phyloP scores from a whole-genome alignment of 1,139 yeast genomes.

The Sugiyamaella novakii region DNA sequence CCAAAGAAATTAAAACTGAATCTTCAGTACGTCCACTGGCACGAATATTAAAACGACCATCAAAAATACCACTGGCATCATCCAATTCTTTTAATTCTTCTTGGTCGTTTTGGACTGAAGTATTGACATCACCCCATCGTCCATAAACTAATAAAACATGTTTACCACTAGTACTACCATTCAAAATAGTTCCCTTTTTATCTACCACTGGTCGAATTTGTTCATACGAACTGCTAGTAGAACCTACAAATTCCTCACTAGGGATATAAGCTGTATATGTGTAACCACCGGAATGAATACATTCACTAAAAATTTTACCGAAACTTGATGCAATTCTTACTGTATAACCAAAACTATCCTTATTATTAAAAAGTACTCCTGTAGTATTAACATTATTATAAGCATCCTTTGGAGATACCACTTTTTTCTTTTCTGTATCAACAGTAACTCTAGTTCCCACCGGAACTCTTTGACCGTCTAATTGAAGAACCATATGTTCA shows the following conservation, averaged over 20 bases:
- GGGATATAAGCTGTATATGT: slow-evolving; percentile 64
- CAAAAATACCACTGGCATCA: slow-evolving; percentile 64
- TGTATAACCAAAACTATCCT: slow-evolving; percentile 65
- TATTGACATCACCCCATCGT: slow-evolving; percentile 58
- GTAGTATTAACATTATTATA: slow-evolving; percentile 41
- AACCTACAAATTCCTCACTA: slow-evolving; percentile 54
- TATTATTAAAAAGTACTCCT: slow-evolving; percentile 34
- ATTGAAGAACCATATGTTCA: slow-evolving; percentile 51
- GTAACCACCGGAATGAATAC: slow-evolving; percentile 69
- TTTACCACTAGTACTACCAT: slow-evolving; percentile 28
- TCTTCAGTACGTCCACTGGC: slow-evolving; percentile 68
- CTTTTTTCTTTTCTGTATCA: slow-evolving; percentile 58
- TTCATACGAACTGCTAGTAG: slow-evolving; percentile 18
- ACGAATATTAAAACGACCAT: slow-evolving; percentile 59
- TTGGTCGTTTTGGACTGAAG: slow-evolving; percentile 53
- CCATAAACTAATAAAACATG: slow-evolving; percentile 62
- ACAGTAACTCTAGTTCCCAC: slow-evolving; percentile 81
- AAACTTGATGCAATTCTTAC: slow-evolving; percentile 68
- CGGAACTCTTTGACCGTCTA: slow-evolving; percentile 62
- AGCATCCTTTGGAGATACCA: slow-evolving; percentile 73
- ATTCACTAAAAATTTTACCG: slow-evolving; percentile 69
- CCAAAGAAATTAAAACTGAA: slow-evolving; percentile 61
- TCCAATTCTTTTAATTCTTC: slow-evolving; percentile 55
- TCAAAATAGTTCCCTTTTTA: slow-evolving; percentile 22
- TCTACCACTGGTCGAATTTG: slow-evolving; percentile 15